Evolutionary conservation across 169 alveolate species (phyloP).

Genomic region (Plasmodium coatneyi): DNA sequence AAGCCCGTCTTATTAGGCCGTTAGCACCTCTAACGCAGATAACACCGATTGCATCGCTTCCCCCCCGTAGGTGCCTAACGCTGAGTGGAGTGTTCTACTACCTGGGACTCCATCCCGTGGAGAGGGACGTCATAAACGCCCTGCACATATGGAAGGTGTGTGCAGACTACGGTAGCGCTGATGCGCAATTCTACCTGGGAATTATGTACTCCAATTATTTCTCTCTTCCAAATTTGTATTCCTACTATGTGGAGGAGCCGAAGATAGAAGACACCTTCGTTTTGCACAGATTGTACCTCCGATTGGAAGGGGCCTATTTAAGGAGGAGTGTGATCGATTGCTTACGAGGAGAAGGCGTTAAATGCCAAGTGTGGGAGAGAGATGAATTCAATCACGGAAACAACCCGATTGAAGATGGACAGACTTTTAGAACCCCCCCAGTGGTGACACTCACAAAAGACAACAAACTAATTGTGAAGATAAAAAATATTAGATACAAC

Average conservation of each 20-base stretch:
- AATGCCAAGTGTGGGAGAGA: background rate
- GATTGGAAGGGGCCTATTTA: background rate
- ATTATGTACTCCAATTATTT: conserved; percentile 69
- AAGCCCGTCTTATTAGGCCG: background rate
- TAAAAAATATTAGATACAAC: conserved; percentile 56
- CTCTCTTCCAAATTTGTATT: conserved; percentile 54
- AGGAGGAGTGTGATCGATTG: background rate
- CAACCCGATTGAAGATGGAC: background rate
- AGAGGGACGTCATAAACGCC: conserved; percentile 40
- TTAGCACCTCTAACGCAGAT: background rate
- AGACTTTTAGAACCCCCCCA: conserved; percentile 6
- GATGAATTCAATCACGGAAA: background rate
- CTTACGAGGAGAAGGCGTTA: background rate
- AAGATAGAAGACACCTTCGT: conserved; percentile 24
- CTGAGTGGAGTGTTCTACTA: conserved; percentile 59
- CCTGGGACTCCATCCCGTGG: conserved; percentile 50
- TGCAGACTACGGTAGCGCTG: conserved; percentile 62
- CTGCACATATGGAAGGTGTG: conserved; percentile 67
- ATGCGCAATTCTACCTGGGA: conserved; percentile 69
- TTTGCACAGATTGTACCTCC: background rate
- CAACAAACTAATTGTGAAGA: conserved; percentile 11
- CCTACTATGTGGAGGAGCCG: conserved; percentile 27
- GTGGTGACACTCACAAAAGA: conserved; percentile 8
- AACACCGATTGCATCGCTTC: background rate
- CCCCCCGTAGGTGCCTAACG: conserved; percentile 37